Conservation (phyloP, 2,329 filamentous ascomycete species). For the Ophiocordyceps unilateralis region DNA sequence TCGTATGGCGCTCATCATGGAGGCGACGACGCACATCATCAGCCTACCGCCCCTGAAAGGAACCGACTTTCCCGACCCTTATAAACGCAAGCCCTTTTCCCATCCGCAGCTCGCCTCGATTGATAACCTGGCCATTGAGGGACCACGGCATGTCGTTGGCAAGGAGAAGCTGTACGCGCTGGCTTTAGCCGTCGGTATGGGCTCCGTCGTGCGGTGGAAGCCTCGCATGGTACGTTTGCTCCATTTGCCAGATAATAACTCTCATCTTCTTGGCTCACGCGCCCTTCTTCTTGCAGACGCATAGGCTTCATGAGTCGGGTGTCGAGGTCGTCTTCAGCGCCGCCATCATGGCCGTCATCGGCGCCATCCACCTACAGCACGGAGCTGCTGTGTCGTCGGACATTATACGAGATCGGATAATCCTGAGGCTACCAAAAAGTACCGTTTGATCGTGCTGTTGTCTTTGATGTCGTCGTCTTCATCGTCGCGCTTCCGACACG, state of each 20-base stretch:
- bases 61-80: slow-evolving; percentile 21
- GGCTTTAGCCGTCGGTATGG: slow-evolving; percentile 52
- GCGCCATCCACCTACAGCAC: slow-evolving; percentile 75
- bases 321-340: slow-evolving; percentile 57
- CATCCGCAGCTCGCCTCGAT: slow-evolving; percentile 58
- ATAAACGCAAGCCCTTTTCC: slow-evolving; percentile 46
- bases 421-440: slow-evolving; percentile 28
- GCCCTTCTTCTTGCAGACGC: slow-evolving; percentile 22
- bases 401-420: slow-evolving; percentile 52
- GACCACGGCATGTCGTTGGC: slow-evolving; percentile 43
- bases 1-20: slow-evolving; percentile 20
- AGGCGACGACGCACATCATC: slow-evolving; percentile 20
- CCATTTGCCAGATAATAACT: not conserved
- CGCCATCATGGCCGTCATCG: slow-evolving; percentile 70
- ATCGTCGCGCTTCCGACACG: too few species aligned
- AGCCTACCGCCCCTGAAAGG: slow-evolving; percentile 12
- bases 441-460: not conserved
- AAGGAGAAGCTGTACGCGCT: slow-evolving; percentile 50
- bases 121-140: slow-evolving; percentile 47
- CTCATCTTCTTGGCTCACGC: not conserved
- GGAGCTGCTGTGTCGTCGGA: slow-evolving; percentile 63
- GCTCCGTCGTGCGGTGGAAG: slow-evolving; percentile 72
- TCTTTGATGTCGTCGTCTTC: too few species aligned
- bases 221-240: slow-evolving; percentile 51
- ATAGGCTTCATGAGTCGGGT: slow-evolving; percentile 57